Evolutionary conservation across 805 yeast genomes (phyloP).

Genomic region (Schizosaccharomyces lindneri): DNA sequence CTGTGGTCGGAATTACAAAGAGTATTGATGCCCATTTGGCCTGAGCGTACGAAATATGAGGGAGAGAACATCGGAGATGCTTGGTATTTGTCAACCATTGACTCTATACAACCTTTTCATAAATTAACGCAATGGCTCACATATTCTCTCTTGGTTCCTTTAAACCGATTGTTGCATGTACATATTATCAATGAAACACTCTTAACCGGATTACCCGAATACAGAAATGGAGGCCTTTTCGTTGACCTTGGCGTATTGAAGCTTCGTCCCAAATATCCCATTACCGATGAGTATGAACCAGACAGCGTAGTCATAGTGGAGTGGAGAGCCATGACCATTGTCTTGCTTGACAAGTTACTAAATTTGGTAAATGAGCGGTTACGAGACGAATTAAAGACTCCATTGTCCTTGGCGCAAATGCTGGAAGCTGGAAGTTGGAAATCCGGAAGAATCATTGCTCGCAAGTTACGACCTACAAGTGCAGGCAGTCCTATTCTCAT

Average conservation of each 20-base stretch:
- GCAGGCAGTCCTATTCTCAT: constrained; percentile 42
- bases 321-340: constrained; percentile 40
- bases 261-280: constrained; percentile 17
- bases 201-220: constrained; percentile 36
- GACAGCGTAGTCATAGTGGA: constrained; percentile 38
- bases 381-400: constrained; percentile 11
- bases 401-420: constrained; percentile 27
- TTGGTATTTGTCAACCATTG: constrained; percentile 18
- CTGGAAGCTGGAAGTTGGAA: constrained; percentile 48
- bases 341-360: constrained; percentile 27
- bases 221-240: constrained; percentile 40
- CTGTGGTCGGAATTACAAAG: constrained; percentile 32
- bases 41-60: constrained; percentile 23
- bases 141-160: constrained; percentile 32
- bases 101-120: constrained; percentile 32
- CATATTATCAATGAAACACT: constrained; percentile 3
- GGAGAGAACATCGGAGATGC: constrained; percentile 37
- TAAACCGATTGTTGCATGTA: constrained; percentile 13
- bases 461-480: constrained; percentile 21
- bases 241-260: constrained; percentile 29
- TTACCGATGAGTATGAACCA: constrained; percentile 17
- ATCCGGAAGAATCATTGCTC: constrained; percentile 33
- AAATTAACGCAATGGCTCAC: constrained; percentile 45
- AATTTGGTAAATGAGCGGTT: constrained; percentile 27
- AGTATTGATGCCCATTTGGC: constrained; percentile 38